phyloP scores from a whole-genome alignment of 805 yeast genomes.

The Cyberlindnera galapagoensis region DNA sequence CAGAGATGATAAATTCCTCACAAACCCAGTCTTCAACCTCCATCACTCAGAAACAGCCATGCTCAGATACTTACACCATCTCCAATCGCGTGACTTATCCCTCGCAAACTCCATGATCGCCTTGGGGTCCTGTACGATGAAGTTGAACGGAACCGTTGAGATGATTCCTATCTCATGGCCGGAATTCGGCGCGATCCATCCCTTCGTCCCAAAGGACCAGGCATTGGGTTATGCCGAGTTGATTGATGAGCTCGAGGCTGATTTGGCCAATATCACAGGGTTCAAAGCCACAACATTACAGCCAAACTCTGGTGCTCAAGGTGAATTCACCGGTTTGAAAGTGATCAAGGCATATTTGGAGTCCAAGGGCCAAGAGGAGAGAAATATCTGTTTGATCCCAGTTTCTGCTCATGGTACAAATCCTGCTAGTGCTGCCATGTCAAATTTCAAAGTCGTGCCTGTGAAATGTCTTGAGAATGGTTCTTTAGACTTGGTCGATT shows the following conservation, averaged over 20 bases:
- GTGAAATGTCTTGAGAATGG: slow-evolving; percentile 85
- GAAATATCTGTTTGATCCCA: slow-evolving; percentile 90
- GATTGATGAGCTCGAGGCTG: slow-evolving; percentile 70
- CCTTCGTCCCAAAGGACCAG: slow-evolving; percentile 86
- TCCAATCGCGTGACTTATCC: slow-evolving; percentile 86
- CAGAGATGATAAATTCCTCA: slow-evolving; percentile 55
- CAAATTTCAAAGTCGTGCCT: slow-evolving; percentile 89
- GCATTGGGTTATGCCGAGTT: slow-evolving; percentile 81
- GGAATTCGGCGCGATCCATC: slow-evolving; percentile 82
- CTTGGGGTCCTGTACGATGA: slow-evolving; percentile 97
- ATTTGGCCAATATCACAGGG: slow-evolving; percentile 88
- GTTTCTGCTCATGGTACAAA: slow-evolving; percentile 98
- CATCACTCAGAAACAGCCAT: slow-evolving; percentile 94
- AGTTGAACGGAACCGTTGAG: slow-evolving; percentile 89
- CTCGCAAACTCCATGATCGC: slow-evolving; percentile 97
- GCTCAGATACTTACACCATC: slow-evolving; percentile 79
- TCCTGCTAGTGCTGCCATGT: slow-evolving; percentile 98
- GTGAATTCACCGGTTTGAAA: slow-evolving; percentile 91
- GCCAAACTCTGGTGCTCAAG: slow-evolving; percentile 99
- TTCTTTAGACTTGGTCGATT: slow-evolving; percentile 74
- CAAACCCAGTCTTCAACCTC: slow-evolving; percentile 73
- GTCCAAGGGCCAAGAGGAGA: slow-evolving; percentile 58
- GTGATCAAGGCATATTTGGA: slow-evolving; percentile 75
- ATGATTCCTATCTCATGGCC: slow-evolving; percentile 96
- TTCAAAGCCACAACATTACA: slow-evolving; percentile 84